Evolutionary conservation across 176 grass and related monocot genomes (phyloP), one percentile per base, ranked within the genome.

Genomic region (Eremochloa ophiuroides): DNA sequence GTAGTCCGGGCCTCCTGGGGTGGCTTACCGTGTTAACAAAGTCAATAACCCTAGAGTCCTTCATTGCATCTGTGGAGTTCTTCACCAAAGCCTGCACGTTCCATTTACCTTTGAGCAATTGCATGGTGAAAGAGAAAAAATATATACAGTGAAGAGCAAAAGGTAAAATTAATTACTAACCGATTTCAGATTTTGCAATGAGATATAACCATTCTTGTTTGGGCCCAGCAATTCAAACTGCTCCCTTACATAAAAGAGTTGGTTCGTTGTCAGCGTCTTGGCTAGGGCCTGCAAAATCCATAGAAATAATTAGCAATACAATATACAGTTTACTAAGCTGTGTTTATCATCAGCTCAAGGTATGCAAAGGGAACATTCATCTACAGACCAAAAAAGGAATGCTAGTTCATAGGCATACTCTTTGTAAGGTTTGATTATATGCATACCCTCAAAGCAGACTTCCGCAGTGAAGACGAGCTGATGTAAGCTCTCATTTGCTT

Each of bases 401-500:
- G 27, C 14, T 62, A 62, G 5, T 62, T 39, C 8, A 8, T 70
- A 31, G 26, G 33, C 13, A 53, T 29, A 6, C 18, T 86, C 15
- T 86, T 62, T 33, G 51, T 20, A 23, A 31, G 31, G 64, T 79
- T 23, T 71, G 66, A 55, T 74, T 62, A 62, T 53, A 62, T 47
- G 66, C 76, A 65, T 96, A 99, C 97, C 97, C 91, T 93, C 89
- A 99, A 91, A 87, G 97, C 91, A 75, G 97, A 93, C 76, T 93
- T 96, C 50, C 97, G 86, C 85, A 99, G 62, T 53, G 97, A 96
- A 87, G 97, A 99, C 4, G 97, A 99, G 80, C 93, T 87, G 67
- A 99, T 90, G 69, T 96, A 99, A 85, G 97, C 97, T 82, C 89
- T 85, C 82, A 96, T 90, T 70, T 93, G 91, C 80, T 99, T 99